Evolutionary conservation across 1,284 basidiomycete genomes (phyloP), one percentile per base, ranked within the genome.

Genomic region (Austroboletus niveus): DNA sequence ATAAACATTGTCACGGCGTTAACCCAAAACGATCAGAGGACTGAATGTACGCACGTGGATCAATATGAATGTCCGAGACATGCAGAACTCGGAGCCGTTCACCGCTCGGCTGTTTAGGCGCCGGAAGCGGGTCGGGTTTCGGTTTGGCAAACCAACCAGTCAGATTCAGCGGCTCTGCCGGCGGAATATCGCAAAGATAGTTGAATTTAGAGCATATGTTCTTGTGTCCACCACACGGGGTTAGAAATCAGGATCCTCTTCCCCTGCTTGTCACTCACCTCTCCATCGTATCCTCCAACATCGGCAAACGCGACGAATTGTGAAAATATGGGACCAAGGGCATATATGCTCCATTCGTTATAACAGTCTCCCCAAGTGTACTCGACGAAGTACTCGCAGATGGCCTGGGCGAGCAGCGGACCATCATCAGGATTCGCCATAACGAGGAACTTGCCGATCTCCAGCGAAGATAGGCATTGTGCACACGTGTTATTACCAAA

Each of bases 21-120:
- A 5, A 30, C 9, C 24, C 11, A n/a, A 8, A 11, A 27, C 12
- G 40, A 15, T 2, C 29, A 27, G n/a, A 14, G 29, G 40, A 42
- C 27, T 5, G 24, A 17, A 27, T n/a, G 12, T 29, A 31, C 77
- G 51, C 61, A 82, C 77, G 72, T 29, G 87, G 81, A 60, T 90
- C 87, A 45, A 91, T 65, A 69, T 90, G 88, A 53, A 87, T 74
- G 60, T 90, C 88, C 1, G 84, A 87, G n/a, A 89, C 57, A 61
- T 90, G 87, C 41, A 89, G 68, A 3, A 89, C 81, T 56, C 85
- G 86, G 40, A 89, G 70, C 40, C 79, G 74, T 60, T 82, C 71
- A 4, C 84, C 84, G 47, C 80, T 84, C 8, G 75, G 74, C 58
- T 73, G 70, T 62, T 75, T 80, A 1, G 73, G 71, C 14, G 72